Evolutionary conservation across 768 basidiomycete species (phyloP), one percentile per base, ranked within the genome.

Genomic region (Lanmaoa rubissima): DNA sequence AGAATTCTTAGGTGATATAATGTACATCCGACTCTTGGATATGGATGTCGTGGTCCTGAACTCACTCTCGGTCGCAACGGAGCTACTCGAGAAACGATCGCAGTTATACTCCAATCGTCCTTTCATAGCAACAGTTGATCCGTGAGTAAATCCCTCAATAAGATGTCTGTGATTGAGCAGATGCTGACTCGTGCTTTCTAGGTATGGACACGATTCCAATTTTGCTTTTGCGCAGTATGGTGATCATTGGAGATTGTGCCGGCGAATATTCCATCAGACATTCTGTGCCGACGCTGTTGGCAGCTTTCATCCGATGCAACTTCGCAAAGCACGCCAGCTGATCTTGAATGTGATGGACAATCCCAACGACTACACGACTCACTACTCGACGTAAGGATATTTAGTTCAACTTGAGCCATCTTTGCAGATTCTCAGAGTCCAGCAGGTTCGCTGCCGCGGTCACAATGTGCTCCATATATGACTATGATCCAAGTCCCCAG

Each of bases 81-180:
- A 82, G 40, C 72, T 85, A 3, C 69, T 85, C 36, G 79, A 82
- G 45, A 70, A 73, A 46, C 75, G 79, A 11, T 77, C 79, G 2
- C 65, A 67, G 12, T 74, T 78, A 34, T 82, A 83, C 59, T 82
- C 82, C 10, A 76, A 80, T 66, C 78, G 84, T 7, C 83, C 84
- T 1, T 50, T 48, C 45, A 52, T 69, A 40, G 61, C 65, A 0
- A 61, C 58, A 26, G n/a, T 59, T 16, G 21, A 48, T 24, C 55
- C 56, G 63, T 67, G 51, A 64, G 63, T 57, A 32, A 12, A 48
- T 40, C 17, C n/a, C 1, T 19, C 2, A 12, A 16, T 14, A 7
- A 14, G 16, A 16, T 21, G 4, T 45, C n/a, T 34, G 10, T n/a
- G 3, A 26, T 55, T 0, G 2, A 35, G 10, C 2, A 19, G 26